phyloP scores from a whole-genome alignment of 2,329 filamentous ascomycete genomes.

The Fusarium cyanostomum region DNA sequence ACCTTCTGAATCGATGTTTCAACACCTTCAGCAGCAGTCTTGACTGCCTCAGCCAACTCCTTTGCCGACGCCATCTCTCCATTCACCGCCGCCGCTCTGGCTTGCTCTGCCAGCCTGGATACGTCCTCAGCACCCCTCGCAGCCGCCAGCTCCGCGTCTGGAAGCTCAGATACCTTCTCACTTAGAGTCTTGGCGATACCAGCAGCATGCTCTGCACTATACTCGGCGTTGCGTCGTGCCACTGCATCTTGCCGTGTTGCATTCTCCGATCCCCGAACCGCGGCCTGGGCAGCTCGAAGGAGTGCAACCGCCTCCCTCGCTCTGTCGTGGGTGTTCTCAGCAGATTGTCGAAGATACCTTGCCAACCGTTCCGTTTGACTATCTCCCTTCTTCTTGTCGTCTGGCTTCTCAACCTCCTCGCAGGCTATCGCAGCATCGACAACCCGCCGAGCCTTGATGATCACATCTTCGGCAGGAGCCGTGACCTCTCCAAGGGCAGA shows the following conservation, averaged over 20 bases:
- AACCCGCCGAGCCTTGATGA: conserved; percentile 20
- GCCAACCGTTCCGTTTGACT: conserved; percentile 4
- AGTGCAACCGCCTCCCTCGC: conserved; percentile 22
- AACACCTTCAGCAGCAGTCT: conserved; percentile 12
- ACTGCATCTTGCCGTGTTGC: conserved; percentile 18
- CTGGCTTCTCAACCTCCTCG: conserved; percentile 21
- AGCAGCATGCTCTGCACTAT: conserved; percentile 1
- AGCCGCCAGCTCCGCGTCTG: conserved; percentile 17
- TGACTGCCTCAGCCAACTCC: conserved; percentile 13
- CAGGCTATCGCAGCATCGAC: conserved; percentile 17
- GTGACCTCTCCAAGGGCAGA: conserved; percentile 23
- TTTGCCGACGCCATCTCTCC: conserved; percentile 15
- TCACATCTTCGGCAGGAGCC: conserved; percentile 20
- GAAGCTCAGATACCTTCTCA: background rate
- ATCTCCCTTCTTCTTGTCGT: conserved; percentile 20
- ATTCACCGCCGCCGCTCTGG: conserved; percentile 12
- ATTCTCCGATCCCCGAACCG: conserved; percentile 15
- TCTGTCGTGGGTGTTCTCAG: conserved; percentile 20
- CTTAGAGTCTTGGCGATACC: background rate
- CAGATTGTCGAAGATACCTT: conserved; percentile 20
- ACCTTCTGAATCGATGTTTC: conserved; percentile 15
- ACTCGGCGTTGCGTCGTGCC: conserved; percentile 1
- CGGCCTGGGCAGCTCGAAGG: conserved; percentile 15
- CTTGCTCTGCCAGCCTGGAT: conserved; percentile 19
- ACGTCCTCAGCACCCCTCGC: conserved; percentile 17